These are phyloP conservation scores for Penicillium corylophilum DNA, from an alignment of 2,329 filamentous ascomycete species.

Conservation along the genomic window DNA sequence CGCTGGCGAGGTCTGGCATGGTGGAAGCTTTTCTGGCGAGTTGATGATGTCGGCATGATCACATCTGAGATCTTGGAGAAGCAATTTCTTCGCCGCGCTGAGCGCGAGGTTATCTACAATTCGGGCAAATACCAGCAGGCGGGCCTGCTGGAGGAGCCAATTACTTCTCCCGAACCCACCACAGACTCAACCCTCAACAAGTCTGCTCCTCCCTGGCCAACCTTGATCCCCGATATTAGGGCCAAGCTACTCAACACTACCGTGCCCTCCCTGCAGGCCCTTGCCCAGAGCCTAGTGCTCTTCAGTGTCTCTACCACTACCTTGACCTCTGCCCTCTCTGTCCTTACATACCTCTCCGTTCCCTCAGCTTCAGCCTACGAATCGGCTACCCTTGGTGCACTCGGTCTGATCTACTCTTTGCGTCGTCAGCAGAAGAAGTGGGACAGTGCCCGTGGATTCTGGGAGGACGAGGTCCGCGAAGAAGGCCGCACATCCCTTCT, in stretches of 20 bases:
- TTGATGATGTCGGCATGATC: conserved; percentile 86
- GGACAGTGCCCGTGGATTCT: conserved; percentile 53
- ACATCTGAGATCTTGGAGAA: conserved; percentile 74
- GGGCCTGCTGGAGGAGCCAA: conserved; percentile 47
- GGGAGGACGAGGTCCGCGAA: conserved; percentile 56
- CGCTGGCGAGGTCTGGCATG: conserved; percentile 80
- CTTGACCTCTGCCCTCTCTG: conserved; percentile 57
- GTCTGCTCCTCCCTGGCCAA: conserved; percentile 61
- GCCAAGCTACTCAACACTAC: conserved; percentile 64
- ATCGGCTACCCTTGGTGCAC: conserved; percentile 58
- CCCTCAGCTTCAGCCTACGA: conserved; percentile 56
- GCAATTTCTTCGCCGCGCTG: conserved; percentile 73
- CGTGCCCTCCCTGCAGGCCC: conserved; percentile 67
- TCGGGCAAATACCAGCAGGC: conserved; percentile 72
- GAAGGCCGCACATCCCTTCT: conserved; percentile 57
- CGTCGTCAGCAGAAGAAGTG: conserved; percentile 60
- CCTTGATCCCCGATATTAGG: conserved; percentile 71
- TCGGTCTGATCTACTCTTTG: conserved; percentile 59
- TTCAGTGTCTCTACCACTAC: conserved; percentile 73
- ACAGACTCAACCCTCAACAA: conserved; percentile 7
- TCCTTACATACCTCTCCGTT: conserved; percentile 56
- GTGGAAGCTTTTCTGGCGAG: conserved; percentile 95
- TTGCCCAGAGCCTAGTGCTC: conserved; percentile 72
- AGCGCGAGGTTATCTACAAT: conserved; percentile 79
- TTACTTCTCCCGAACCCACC: conserved; percentile 5